Conservation (phyloP, 345 rosid species). For the Linum tenue region DNA sequence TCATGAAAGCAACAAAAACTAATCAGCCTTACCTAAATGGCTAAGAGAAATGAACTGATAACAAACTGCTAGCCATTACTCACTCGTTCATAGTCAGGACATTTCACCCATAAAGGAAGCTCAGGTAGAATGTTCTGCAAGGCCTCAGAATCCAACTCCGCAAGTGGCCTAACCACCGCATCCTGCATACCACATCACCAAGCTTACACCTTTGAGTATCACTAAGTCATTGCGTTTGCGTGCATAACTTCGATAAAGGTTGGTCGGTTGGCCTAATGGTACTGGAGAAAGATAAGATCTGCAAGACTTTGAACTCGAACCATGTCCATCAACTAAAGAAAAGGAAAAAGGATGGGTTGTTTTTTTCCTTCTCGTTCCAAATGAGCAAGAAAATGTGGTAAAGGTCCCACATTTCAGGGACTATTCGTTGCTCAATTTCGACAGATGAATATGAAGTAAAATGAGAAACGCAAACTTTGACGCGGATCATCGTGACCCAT, state of each 20-base stretch:
- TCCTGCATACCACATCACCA: slow-evolving; percentile 32
- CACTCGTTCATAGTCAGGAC: slow-evolving; percentile 68
- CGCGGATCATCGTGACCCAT: background rate
- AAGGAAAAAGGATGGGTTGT: background rate
- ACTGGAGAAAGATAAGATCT: no score
- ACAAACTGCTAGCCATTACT: slow-evolving; percentile 1
- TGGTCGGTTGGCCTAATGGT: background rate
- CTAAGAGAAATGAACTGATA: background rate
- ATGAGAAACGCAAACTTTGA: background rate
- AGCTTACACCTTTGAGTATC: background rate
- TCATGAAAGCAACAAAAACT: slow-evolving; percentile 2
- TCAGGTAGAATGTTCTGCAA: slow-evolving; percentile 52
- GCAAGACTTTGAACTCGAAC: background rate
- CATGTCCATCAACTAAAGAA: background rate
- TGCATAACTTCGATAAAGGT: background rate
- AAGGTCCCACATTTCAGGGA: no score
- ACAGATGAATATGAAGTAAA: background rate
- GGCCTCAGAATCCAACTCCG: slow-evolving; percentile 31
- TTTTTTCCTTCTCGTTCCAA: background rate
- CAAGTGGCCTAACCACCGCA: slow-evolving; percentile 38
- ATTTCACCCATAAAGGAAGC: slow-evolving; percentile 68
- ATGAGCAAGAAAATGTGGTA: background rate
- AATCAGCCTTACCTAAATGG: background rate
- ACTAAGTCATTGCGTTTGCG: background rate
- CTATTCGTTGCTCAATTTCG: no score